A percentile compares a stretch with the other conserved stretches of the same genome.
phyloP scores from a whole-genome alignment of 1,139 yeast genomes.

The Debaryomyces subglobosus region DNA sequence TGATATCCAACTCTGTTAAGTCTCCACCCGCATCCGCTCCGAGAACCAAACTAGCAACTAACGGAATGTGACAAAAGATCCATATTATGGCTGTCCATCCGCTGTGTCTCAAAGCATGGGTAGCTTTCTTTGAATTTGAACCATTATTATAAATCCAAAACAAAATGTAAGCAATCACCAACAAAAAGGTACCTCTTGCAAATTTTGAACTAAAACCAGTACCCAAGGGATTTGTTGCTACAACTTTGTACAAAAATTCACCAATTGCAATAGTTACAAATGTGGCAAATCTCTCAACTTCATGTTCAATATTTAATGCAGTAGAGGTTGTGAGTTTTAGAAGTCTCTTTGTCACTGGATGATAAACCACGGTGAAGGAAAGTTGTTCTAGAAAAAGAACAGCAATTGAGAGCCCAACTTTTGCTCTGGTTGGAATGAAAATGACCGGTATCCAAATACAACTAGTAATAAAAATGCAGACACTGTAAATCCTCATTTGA shows the following conservation, averaged over 20 bases:
- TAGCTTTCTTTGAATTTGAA: conserved; percentile 51
- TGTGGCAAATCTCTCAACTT: conserved; percentile 61
- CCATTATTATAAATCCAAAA: conserved; percentile 61
- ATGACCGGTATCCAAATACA: conserved; percentile 52
- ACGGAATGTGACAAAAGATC: conserved; percentile 55
- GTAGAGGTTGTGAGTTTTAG: conserved; percentile 53
- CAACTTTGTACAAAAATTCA: conserved; percentile 61
- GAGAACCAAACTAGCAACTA: conserved; percentile 53
- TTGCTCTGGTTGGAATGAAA: conserved; percentile 47
- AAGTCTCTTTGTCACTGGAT: conserved; percentile 49
- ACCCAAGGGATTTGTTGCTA: conserved; percentile 53
- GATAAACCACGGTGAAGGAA: conserved; percentile 37
- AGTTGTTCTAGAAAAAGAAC: conserved; percentile 47
- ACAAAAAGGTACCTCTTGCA: conserved; percentile 52
- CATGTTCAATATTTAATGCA: conserved; percentile 68
- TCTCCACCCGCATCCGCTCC: conserved; percentile 70
- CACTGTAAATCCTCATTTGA: conserved; percentile 51
- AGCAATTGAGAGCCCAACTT: conserved; percentile 49
- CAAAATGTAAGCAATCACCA: conserved; percentile 52
- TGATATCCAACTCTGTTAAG: conserved; percentile 29
- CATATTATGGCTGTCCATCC: conserved; percentile 50
- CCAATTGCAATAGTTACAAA: conserved; percentile 70
- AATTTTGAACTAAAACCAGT: conserved; percentile 48
- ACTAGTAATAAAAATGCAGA: conserved; percentile 33
- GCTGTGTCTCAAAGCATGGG: conserved; percentile 58